These are phyloP conservation scores for Oryza australiensis DNA, from an alignment of 176 grass and related monocot species.

Conservation along the genomic window DNA sequence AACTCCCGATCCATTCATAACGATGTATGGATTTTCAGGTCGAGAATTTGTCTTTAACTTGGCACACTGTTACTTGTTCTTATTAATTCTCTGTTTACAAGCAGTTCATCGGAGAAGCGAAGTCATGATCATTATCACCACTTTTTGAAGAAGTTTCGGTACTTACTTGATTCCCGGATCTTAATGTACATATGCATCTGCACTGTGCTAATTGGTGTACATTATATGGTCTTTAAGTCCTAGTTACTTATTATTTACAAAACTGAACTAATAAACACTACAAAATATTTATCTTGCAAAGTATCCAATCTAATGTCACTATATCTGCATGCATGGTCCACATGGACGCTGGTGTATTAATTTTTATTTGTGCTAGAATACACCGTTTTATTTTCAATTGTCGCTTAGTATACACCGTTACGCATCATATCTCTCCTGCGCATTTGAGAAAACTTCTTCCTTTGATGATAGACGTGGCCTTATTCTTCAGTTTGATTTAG, in stretches of 20 bases:
- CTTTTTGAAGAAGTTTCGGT: slow-evolving; percentile 45
- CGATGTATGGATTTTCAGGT: slow-evolving; percentile 63
- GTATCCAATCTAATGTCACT: too few species aligned
- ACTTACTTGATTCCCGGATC: not conserved
- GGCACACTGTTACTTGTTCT: slow-evolving; percentile 18
- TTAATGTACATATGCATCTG: not conserved
- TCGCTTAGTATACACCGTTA: too few species aligned
- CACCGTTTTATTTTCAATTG: too few species aligned
- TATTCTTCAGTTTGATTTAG: not conserved
- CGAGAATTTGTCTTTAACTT: slow-evolving; percentile 35
- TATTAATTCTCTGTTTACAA: slow-evolving; percentile 36
- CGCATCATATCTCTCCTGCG: too few species aligned
- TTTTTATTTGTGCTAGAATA: too few species aligned
- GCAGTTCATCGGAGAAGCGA: slow-evolving; percentile 39
- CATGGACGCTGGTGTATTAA: too few species aligned
- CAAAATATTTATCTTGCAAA: not conserved
- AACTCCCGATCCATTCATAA: slow-evolving; percentile 56
- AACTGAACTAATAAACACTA: not conserved
- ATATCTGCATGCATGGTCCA: too few species aligned
- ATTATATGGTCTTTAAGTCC: not conserved
- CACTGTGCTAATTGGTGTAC: not conserved
- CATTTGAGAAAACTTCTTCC: too few species aligned
- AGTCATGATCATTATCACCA: slow-evolving; percentile 25
- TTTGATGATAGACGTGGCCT: not conserved
- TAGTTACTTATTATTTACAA: not conserved